phyloP scores from a whole-genome alignment of 2,329 filamentous ascomycete species.

The Aspergillus glaucus region DNA sequence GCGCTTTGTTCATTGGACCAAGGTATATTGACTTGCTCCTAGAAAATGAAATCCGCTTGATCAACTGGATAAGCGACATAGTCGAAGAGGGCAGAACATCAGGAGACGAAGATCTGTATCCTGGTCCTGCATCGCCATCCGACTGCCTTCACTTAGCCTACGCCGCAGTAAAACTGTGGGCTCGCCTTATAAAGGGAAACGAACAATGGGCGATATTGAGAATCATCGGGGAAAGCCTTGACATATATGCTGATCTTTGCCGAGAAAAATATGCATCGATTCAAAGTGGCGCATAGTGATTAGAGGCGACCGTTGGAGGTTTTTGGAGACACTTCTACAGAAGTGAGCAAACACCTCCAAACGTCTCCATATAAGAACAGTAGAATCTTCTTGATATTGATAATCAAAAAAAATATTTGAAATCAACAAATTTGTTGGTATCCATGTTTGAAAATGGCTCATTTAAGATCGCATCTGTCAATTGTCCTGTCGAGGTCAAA shows the following conservation, averaged over 20 bases:
- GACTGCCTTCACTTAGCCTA: slow-evolving; percentile 10
- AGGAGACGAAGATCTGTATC: slow-evolving; percentile 8
- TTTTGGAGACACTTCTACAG: too few species aligned
- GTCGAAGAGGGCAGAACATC: slow-evolving; percentile 16
- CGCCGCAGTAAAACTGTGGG: slow-evolving; percentile 15
- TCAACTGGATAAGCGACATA: slow-evolving; percentile 16
- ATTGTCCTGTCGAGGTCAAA: too few species aligned
- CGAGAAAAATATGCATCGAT: not conserved
- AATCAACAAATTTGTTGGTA: too few species aligned
- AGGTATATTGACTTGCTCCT: too few species aligned
- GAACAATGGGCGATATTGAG: slow-evolving; percentile 41
- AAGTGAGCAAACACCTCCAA: too few species aligned
- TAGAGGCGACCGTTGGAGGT: too few species aligned
- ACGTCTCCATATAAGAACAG: too few species aligned
- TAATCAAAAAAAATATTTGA: too few species aligned
- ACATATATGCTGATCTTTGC: slow-evolving; percentile 18
- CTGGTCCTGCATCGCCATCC: not conserved
- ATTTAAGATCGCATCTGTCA: too few species aligned
- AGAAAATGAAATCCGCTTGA: slow-evolving; percentile 11
- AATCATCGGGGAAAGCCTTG: slow-evolving; percentile 36
- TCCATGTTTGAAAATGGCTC: too few species aligned
- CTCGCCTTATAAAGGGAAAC: slow-evolving; percentile 19
- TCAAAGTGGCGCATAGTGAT: not conserved
- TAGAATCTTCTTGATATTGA: too few species aligned
- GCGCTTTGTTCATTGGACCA: too few species aligned